Evolutionary conservation across 2,329 filamentous ascomycete species (phyloP), one percentile per base, ranked within the genome.

Genomic region (Penicillium italicum): DNA sequence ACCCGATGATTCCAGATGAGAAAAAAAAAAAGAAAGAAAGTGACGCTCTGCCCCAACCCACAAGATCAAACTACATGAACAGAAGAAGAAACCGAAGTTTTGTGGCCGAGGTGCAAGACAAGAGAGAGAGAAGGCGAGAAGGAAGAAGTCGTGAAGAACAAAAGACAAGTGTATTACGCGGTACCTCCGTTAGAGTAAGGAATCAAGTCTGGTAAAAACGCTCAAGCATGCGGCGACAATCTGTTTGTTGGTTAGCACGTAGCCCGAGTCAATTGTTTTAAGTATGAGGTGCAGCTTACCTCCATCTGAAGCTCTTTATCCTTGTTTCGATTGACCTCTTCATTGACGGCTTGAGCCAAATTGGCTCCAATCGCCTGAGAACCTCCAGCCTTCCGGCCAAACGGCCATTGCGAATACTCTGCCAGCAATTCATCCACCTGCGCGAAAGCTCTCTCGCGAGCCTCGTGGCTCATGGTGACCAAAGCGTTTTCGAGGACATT

Each of bases 401-500:
- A 99, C 0, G 94, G 94, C 88, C 89, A 99, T 78, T 97, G 94
- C 68, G 91, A 96, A 76, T 97, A 99, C 72, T 97, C 93, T 40
- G 91, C 91, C 56, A 99, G 80, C 62, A 99, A 78, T 77, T 97
- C 94, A 74, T 99, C 94, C 18, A 96, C 96, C 79, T 97, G 93
- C 38, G 91, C 91, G 75, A 97, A 99, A 5, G 94, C 93, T 64
- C 93, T 83, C 77, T 99, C 94, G 65, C 94, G 82, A 53, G 93
- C 87, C 79, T 99, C 94, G 72, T 97, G 94, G 64, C 92, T 91
- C 61, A 99, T 84, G 14, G 90, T 95, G 54, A 90, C 90, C 67
- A 99, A 79, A n/a, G 93, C 94, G 71, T 99, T 99, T 79, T 99
- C 94, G 56, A 99, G 83, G 28, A 99, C 94, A 69, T 99, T 99